Base-by-base conservation (phyloP, 495 filamentous ascomycete species). In the Jackrogersella multiformis region DNA sequence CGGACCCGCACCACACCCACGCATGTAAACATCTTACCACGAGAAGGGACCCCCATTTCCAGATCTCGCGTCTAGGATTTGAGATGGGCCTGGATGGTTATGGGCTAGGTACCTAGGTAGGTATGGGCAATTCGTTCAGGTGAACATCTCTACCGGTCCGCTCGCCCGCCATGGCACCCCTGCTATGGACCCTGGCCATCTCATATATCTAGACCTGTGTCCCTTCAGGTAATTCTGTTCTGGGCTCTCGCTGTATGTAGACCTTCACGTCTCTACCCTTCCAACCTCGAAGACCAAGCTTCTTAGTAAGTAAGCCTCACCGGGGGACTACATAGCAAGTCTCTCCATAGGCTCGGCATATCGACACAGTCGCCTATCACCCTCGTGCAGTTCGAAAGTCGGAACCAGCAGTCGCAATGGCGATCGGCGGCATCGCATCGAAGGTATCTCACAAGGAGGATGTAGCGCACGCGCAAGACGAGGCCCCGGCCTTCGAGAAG, bases 401-500 rank as follows among this genome's bases (percentile, higher is more conserved):
- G 28, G 52, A 41, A 63, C 30, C n/a, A 57, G 49, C 46, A 18
- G 26, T 57, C 57, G 63, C 52, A 42, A 71, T 71, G 68, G 68
- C 63, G 45, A 71, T 71, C 48, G 58, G 41, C 36, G 72, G 62
- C 45, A 61, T 81, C 59, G 46, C 78, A 58, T 44, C 61, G 46
- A 77, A 77, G 71, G 71, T 73, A 73, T 79, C 78, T 18, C 66
- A 73, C 18, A 64, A 68, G 56, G 71, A 74, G 23, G 76, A 73
- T 30, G 56, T 68, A 4, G 46, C 30, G 35, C 57, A 61, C 9
- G 81, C 83, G 52, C 78, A 81, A 57, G 85, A 83, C 53, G 84
- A 86, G 65, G 80, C 84, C 1, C 86, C 86, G 51, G 71, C 83
- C 64, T 86, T 89, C 58, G 84, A 86, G 69, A 77, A 77, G 65